phyloP scores from a whole-genome alignment of 176 grass and related monocot genomes.

The Typha latifolia region DNA sequence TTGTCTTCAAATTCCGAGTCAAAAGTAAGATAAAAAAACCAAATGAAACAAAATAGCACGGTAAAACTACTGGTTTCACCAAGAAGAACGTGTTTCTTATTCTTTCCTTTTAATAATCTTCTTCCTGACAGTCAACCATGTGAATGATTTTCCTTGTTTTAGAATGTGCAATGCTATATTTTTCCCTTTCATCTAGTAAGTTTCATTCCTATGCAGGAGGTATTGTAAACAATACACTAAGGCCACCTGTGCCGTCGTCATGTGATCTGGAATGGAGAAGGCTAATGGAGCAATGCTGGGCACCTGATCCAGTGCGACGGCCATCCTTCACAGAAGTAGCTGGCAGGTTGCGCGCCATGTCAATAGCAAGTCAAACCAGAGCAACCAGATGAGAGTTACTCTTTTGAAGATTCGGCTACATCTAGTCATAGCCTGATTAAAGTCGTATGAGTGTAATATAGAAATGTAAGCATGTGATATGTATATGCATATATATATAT shows the following conservation, averaged over 20 bases:
- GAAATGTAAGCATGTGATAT: too few relatives aligned
- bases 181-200: background rate
- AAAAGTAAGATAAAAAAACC: too few relatives aligned
- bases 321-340: conserved; percentile 81
- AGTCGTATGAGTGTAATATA: background rate
- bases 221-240: conserved; percentile 74
- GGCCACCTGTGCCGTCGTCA: conserved; percentile 51
- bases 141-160: too few relatives aligned
- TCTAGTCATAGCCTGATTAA: background rate
- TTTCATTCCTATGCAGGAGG: conserved; percentile 39
- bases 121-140: too few relatives aligned
- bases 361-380: conserved; percentile 34
- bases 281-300: conserved; percentile 81
- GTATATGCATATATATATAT: too few relatives aligned
- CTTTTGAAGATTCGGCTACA: background rate
- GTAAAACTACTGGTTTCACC: too few relatives aligned
- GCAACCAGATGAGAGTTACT: conserved; percentile 18
- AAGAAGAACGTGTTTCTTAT: too few relatives aligned
- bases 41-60: too few relatives aligned
- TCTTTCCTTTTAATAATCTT: too few relatives aligned
- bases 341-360: conserved; percentile 57
- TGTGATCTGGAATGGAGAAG: conserved; percentile 65
- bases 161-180: too few relatives aligned
- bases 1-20: too few relatives aligned
- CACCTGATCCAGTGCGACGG: conserved; percentile 57